Percentiles rank a stretch among this genome's conserved stretches.
phyloP scores from a whole-genome alignment of 495 filamentous ascomycete genomes.

The Letharia columbiana region DNA sequence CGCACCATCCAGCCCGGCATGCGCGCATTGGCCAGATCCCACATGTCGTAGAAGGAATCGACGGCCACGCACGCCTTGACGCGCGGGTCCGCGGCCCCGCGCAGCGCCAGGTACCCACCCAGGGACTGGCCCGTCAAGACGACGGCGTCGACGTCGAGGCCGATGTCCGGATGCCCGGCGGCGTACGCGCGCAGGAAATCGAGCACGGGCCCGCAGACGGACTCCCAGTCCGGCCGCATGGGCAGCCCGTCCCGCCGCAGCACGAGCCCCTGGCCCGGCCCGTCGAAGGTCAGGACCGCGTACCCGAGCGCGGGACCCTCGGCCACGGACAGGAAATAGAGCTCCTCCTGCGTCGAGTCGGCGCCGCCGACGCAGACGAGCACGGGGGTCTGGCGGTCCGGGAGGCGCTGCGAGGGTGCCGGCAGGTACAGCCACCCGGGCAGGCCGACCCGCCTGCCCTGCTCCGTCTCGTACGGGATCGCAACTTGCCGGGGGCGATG shows the following conservation, averaged over 20 bases:
- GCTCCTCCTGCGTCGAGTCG: conserved; percentile 42
- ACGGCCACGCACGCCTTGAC: conserved; percentile 39
- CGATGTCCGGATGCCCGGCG: conserved; percentile 15
- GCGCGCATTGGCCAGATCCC: conserved; percentile 26
- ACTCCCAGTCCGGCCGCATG: conserved; percentile 23
- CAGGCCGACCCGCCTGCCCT: conserved; percentile 14
- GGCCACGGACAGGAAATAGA: conserved; percentile 31
- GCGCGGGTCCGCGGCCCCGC: conserved; percentile 35
- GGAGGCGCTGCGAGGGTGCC: conserved; percentile 2
- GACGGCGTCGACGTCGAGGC: conserved; percentile 37
- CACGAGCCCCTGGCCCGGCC: conserved; percentile 42
- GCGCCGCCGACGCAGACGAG: conserved; percentile 34
- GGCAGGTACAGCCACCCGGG: conserved; percentile 39
- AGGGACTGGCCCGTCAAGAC: conserved; percentile 36
- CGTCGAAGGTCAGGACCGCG: conserved; percentile 33
- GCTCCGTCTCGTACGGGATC: conserved; percentile 35
- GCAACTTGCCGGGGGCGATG: too few relatives aligned
- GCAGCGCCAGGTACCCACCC: conserved; percentile 39
- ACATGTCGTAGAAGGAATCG: conserved; percentile 38
- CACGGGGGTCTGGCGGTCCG: conserved; percentile 31
- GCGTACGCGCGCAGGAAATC: not conserved
- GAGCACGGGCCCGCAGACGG: not conserved
- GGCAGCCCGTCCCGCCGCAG: conserved; percentile 26
- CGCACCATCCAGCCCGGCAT: conserved; percentile 30
- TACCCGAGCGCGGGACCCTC: conserved; percentile 35